Conservation (phyloP, 179 eudicot genomes). For the Spergularia azorica region DNA sequence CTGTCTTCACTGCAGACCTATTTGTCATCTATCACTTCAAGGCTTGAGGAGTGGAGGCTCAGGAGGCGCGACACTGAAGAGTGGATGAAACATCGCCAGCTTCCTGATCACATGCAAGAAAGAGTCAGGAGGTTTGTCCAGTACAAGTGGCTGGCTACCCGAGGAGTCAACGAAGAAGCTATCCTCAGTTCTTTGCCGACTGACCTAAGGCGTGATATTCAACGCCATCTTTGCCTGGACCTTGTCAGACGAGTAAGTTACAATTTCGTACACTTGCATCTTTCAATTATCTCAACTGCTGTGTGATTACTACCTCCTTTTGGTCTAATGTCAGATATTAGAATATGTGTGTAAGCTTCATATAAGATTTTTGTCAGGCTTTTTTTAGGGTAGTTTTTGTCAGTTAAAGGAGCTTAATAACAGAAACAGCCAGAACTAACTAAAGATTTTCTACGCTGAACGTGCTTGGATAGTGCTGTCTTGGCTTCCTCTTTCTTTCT, state of each 20-base stretch:
- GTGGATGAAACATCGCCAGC: slow-evolving; percentile 89
- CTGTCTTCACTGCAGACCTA: slow-evolving; percentile 49
- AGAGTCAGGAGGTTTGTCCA: slow-evolving; percentile 67
- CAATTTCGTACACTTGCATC: not conserved
- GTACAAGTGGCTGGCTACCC: slow-evolving; percentile 85
- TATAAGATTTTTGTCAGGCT: no score
- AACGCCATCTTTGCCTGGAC: slow-evolving; percentile 75
- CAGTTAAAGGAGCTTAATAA: no score
- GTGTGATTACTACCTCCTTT: not conserved
- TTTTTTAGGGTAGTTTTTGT: no score
- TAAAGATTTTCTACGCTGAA: no score
- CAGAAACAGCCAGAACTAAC: no score
- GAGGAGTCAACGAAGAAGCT: slow-evolving; percentile 81
- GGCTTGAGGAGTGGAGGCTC: slow-evolving; percentile 93
- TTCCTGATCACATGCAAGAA: slow-evolving; percentile 57
- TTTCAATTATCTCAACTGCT: not conserved
- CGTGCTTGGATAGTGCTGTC: no score
- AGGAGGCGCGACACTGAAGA: slow-evolving; percentile 80
- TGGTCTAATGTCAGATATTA: not conserved
- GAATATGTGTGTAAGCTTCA: no score
- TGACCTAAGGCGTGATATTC: slow-evolving; percentile 77
- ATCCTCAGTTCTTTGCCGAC: slow-evolving; percentile 61
- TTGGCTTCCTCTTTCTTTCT: no score
- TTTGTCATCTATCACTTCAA: slow-evolving; percentile 70
- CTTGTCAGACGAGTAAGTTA: slow-evolving; percentile 74